Conservation (phyloP, 805 yeast species). For the Clavispora asparagi region DNA sequence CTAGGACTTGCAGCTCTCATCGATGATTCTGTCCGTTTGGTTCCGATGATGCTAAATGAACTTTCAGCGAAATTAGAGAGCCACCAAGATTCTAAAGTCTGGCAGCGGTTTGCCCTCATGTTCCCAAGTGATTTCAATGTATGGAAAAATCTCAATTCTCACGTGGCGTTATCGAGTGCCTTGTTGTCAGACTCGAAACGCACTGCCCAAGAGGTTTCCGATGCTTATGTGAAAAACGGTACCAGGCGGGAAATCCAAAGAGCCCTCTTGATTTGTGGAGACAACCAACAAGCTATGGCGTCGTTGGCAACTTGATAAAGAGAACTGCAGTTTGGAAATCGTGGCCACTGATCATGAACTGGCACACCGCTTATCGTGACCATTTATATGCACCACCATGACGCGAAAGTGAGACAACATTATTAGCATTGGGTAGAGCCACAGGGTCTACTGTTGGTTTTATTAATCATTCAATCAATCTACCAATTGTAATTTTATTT, state of each 20-base stretch:
- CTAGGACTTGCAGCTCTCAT: constrained; percentile 43
- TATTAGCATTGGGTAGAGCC: too few relatives aligned
- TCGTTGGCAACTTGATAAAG: neutral
- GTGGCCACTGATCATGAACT: too few relatives aligned
- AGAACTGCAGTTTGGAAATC: too few relatives aligned
- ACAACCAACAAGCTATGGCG: constrained; percentile 4
- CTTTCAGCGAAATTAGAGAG: constrained; percentile 39
- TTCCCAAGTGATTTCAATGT: constrained; percentile 66
- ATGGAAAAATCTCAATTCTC: constrained; percentile 62
- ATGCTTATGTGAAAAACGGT: constrained; percentile 45
- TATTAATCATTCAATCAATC: too few relatives aligned
- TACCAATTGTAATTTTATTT: too few relatives aligned
- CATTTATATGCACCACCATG: neutral
- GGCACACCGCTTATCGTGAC: neutral
- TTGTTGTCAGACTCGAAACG: constrained; percentile 44
- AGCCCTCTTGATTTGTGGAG: constrained; percentile 60
- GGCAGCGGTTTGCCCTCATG: constrained; percentile 69
- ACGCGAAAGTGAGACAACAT: too few relatives aligned
- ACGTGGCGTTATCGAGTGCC: constrained; percentile 57
- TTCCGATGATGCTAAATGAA: constrained; percentile 55
- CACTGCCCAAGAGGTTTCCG: constrained; percentile 47
- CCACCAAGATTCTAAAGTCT: constrained; percentile 22
- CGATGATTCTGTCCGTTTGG: constrained; percentile 47
- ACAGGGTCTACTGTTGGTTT: too few relatives aligned
- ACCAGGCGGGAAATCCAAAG: constrained; percentile 57